Evolutionary conservation across 371 early-diverging fungal genomes (phyloP), one percentile per base, ranked within the genome.

Genomic region (Nematocida sp.): DNA sequence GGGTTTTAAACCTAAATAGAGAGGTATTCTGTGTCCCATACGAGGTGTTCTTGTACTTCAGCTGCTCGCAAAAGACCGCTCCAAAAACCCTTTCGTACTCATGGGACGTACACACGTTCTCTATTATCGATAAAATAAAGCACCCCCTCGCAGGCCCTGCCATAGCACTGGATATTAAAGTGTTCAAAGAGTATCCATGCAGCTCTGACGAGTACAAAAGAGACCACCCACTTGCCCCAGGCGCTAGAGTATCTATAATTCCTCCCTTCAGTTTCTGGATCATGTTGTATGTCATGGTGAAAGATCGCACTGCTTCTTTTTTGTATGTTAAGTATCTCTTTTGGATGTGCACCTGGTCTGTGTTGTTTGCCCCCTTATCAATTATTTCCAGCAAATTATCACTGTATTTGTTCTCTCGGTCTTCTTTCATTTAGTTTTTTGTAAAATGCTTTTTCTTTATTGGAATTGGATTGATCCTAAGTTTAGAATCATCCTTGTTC

Each of bases 11-110:
- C 20, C 66, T 20, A 62, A 83, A 83, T 0, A 76, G 50, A 54
- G 45, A 15, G 5, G 71, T 71, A 25, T 72, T 40, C 13, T 13
- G 39, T n/a, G 52, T 61, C 9, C 75, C 75, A 55, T 45, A 82
- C 46, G 74, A 61, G 13, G 55, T 23, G 4, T 44, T 56, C 23
- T 74, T 27, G 60, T 58, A 78, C 46, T 46, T 18, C 58, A 78
- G 20, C 20, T n/a, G 42, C n/a, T 56, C 80, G 9, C 23, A 56
- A 46, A 82, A 82, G 18, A 82, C 58, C n/a, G 71, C 80, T 13
- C 82, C 82, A 66, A 82, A 82, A 3, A 75, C 75, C n/a, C 70
- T 62, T 46, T 75, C 74, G 2, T 82, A 67, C 69, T 62, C 75
- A 4, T 55, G 39, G 4, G 5, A n/a, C 23, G 64, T 69, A 20